Percentiles rank a stretch among this genome's conserved stretches.
phyloP scores from a whole-genome alignment of 495 filamentous ascomycete species.

The Xylaria longipes region DNA sequence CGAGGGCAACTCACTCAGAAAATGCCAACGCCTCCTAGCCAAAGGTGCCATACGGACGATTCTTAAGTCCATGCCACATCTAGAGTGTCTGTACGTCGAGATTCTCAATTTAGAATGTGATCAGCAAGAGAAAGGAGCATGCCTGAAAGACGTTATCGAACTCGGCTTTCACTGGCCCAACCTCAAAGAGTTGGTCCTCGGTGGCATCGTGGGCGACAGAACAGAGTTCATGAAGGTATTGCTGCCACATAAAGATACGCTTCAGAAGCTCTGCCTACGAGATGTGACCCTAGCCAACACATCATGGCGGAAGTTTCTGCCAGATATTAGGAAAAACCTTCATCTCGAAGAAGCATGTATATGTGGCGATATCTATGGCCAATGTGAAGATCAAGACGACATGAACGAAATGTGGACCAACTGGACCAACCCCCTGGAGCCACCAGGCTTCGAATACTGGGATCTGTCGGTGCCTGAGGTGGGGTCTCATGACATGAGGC shows the following conservation, averaged over 20 bases:
- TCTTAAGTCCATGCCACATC: slow-evolving; percentile 16
- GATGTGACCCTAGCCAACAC: slow-evolving; percentile 19
- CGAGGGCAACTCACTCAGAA: slow-evolving; percentile 13
- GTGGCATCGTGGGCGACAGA: slow-evolving; percentile 17
- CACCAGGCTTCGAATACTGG: slow-evolving; percentile 9
- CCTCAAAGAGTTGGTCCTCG: slow-evolving; percentile 17
- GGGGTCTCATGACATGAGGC: not conserved
- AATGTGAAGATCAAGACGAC: slow-evolving; percentile 8
- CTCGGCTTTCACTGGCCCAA: slow-evolving; percentile 21
- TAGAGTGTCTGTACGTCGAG: slow-evolving; percentile 13
- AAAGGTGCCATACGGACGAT: slow-evolving; percentile 18
- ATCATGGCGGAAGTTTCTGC: slow-evolving; percentile 29
- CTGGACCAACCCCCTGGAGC: not conserved
- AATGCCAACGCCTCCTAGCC: slow-evolving; percentile 4
- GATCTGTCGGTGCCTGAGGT: slow-evolving; percentile 16
- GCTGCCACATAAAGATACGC: slow-evolving; percentile 26
- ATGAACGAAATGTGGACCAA: not conserved
- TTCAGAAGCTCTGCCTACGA: slow-evolving; percentile 21
- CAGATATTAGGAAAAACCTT: slow-evolving; percentile 26
- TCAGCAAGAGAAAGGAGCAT: not conserved
- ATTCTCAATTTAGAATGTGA: not conserved
- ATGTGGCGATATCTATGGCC: slow-evolving; percentile 15
- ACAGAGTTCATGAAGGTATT: slow-evolving; percentile 26
- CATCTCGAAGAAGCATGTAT: slow-evolving; percentile 25
- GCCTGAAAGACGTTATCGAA: slow-evolving; percentile 19